These are phyloP conservation scores for Platanthera zijinensis DNA, from an alignment of 106 monocot species.

Conservation along the genomic window DNA sequence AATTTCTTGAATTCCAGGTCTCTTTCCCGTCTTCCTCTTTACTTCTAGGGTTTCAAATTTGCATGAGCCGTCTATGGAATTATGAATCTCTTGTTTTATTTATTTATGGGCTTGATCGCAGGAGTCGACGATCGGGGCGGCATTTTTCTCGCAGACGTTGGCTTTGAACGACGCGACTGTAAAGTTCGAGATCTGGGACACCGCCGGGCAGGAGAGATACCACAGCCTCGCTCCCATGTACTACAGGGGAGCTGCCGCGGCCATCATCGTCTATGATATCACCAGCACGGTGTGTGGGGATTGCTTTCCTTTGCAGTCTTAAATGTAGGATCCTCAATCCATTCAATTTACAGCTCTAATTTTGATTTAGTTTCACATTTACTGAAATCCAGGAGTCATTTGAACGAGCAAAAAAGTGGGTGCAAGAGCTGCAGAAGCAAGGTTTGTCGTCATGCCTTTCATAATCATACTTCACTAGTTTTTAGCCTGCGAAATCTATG, in stretches of 20 bases:
- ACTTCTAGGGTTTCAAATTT: neutral
- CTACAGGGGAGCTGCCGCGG: conserved; percentile 92
- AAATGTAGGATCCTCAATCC: too few relatives aligned
- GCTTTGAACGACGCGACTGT: conserved; percentile 86
- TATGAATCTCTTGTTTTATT: neutral
- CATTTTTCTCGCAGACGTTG: conserved; percentile 93
- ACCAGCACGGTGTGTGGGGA: conserved; percentile 47
- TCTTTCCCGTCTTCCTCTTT: neutral
- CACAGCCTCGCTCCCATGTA: conserved; percentile 98
- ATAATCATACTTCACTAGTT: neutral
- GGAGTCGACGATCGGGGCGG: conserved; percentile 98
- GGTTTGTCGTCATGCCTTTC: conserved; percentile 23
- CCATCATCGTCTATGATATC: conserved; percentile 92
- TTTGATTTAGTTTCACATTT: neutral
- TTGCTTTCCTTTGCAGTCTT: neutral
- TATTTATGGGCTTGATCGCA: conserved; percentile 13
- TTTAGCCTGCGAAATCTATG: neutral
- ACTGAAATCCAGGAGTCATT: conserved; percentile 65
- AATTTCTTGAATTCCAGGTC: conserved; percentile 94
- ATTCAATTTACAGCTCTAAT: neutral
- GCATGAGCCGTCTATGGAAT: neutral
- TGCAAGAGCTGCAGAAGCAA: conserved; percentile 81
- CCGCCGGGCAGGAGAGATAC: conserved; percentile 95
- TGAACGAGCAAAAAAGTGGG: conserved; percentile 88
- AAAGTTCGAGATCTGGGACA: conserved; percentile 98